phyloP scores from a whole-genome alignment of 2,329 filamentous ascomycete genomes.

The Capronia epimyces region DNA sequence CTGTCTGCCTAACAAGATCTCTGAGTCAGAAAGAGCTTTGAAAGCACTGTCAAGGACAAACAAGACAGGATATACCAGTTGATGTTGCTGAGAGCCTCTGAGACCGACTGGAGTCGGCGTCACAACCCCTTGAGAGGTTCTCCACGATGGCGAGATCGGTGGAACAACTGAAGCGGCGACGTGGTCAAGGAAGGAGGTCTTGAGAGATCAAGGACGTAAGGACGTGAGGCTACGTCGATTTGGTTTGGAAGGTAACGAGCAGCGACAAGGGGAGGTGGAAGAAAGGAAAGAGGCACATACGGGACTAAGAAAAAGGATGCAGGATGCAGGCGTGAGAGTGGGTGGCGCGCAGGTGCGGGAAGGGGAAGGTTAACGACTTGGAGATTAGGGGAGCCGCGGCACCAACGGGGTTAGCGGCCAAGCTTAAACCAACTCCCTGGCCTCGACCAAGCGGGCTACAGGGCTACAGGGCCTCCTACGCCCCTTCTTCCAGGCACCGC shows the following conservation, averaged over 20 bases:
- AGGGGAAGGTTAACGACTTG: not conserved
- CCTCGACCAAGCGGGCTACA: too few relatives aligned
- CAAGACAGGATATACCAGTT: not conserved
- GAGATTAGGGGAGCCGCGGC: conserved; percentile 1
- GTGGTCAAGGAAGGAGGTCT: not conserved
- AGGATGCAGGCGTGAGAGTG: not conserved
- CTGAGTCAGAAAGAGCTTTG: conserved; percentile 1
- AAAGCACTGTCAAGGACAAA: not conserved
- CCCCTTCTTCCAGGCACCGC: conserved; percentile 14
- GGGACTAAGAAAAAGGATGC: not conserved
- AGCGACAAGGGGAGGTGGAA: conserved; percentile 1
- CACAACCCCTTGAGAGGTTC: conserved; percentile 1
- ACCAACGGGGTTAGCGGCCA: conserved; percentile 3
- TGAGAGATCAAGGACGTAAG: not conserved
- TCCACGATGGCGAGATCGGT: not conserved
- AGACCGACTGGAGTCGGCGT: conserved; percentile 11
- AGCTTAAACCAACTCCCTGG: conserved; percentile 4
- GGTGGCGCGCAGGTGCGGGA: conserved; percentile 1
- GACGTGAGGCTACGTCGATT: not conserved
- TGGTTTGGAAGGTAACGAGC: not conserved
- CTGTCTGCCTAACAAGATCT: not conserved
- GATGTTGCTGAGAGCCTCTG: not conserved
- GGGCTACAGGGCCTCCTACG: not conserved
- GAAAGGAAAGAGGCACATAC: conserved; percentile 1
- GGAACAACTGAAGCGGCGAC: not conserved